Evolutionary conservation across 2,329 filamentous ascomycete genomes (phyloP), one percentile per base, ranked within the genome.

Genomic region (Trematosphaeria pertusa): DNA sequence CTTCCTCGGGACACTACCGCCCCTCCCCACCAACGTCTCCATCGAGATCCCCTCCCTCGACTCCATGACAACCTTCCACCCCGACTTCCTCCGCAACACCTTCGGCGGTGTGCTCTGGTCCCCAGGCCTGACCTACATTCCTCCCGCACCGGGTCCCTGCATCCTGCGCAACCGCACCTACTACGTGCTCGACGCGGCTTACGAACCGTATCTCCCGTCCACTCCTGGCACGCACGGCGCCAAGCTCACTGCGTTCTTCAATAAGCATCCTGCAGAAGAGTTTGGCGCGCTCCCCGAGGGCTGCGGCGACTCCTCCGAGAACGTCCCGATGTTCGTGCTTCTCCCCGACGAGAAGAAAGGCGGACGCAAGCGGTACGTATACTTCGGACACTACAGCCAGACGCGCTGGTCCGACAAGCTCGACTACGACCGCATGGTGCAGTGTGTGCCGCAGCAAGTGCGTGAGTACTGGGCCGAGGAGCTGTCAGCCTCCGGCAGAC

Each of bases 341-440:
- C 37, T 44, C 3, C 15, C 40, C n/a, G 32, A 50, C 41, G 21
- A 46, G 30, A n/a, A 34, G 34, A 12, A 28, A 19, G 18, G 19
- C 4, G 48, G 21, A 14, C 22, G 43, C 4, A 35, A 53, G 21
- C 59, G 58, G 7, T 79, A 76, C 51, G 50, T 63, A 1, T 79
- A 79, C 62, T 73, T 67, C 35, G 77, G 77, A n/a, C 63, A 71
- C 44, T 79, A 79, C 64, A 68, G 65, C 10, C 75, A 78, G 54
- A 62, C 58, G 1, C 74, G 76, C 2, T 75, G 69, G 67, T 70
- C 62, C 24, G 76, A 78, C 53, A 73, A 71, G 48, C 61, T 79
- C 1, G 73, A 74, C 44, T 69, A 74, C 46, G 75, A 78, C 24
- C 65, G 67, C 15, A 65, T 75, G 58, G 53, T 48, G 19, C 58